Percentiles rank a stretch among this genome's conserved stretches.
Conservation (phyloP, 192 early-diverging fungal genomes). For the Polychytrium aggregatum region DNA sequence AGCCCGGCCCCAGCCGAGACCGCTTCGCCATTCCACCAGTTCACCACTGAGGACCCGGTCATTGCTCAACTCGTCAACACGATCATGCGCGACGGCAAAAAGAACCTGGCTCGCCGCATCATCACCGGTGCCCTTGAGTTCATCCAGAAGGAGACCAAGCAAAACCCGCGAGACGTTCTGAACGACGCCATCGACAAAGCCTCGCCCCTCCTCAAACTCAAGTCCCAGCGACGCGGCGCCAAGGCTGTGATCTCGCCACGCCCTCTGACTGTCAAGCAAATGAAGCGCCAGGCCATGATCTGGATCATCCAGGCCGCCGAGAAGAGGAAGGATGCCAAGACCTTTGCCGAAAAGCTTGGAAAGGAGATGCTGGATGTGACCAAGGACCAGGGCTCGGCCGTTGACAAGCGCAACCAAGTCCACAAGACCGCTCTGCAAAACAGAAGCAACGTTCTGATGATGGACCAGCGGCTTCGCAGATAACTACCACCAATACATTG, state of each 20-base stretch:
- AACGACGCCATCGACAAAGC: conserved; percentile 60
- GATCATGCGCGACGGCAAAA: conserved; percentile 88
- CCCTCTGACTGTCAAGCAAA: conserved; percentile 67
- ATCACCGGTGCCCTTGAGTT: conserved; percentile 55
- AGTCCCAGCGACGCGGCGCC: conserved; percentile 61
- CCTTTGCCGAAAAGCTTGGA: conserved; percentile 59
- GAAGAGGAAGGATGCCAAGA: conserved; percentile 46
- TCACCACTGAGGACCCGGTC: conserved; percentile 30
- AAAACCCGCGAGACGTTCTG: conserved; percentile 56
- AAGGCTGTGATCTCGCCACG: conserved; percentile 70
- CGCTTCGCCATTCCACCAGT: no score
- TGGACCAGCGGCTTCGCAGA: conserved; percentile 16
- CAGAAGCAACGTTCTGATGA: conserved; percentile 40
- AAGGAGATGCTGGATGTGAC: conserved; percentile 72
- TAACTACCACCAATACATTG: no score
- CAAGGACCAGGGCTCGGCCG: conserved; percentile 52
- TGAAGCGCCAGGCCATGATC: conserved; percentile 61
- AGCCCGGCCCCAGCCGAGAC: no score
- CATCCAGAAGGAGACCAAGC: conserved; percentile 35
- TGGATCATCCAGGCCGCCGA: conserved; percentile 75
- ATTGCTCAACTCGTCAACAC: conserved; percentile 74
- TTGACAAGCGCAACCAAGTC: conserved; percentile 62
- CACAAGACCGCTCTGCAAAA: conserved; percentile 78
- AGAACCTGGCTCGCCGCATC: conserved; percentile 58
- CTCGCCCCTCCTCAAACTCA: conserved; percentile 64